Base-by-base conservation (phyloP, 139 green algal genomes). In the Chlorella sp. region DNA sequence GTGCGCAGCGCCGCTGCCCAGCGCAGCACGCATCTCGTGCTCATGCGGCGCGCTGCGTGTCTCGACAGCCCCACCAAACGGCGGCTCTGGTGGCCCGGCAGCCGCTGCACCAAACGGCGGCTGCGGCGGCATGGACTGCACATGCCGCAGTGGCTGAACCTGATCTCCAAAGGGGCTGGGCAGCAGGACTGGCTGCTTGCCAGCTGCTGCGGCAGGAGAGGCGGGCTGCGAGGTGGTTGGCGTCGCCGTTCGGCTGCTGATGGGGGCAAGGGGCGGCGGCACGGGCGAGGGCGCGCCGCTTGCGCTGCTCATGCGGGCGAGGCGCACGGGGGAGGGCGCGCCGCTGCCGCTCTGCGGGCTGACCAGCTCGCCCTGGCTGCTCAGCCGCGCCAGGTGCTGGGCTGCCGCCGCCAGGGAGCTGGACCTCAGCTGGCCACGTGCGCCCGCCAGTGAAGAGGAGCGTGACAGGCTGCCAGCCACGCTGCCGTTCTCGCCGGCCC, bases 331-430 rank as follows among this genome's bases (percentile, higher is more conserved):
- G 24, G 60, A 34, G 2, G 60, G 24, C 32, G 60, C 60, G 22
- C n/a, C 30, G 9, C 65, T 26, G 65, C 32, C 36, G 65, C 30
- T 34, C 65, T 43, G 32, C n/a, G 9, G 46, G 65, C 9, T 26
- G 65, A 38, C 30, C 65, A 54, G 2, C 62, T 19, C 19, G 17
- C 69, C 69, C 38, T 51, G 40, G 69, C 69, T 76, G 69, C 69
- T 28, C 40, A 54, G 5, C 24, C 40, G 44, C 7, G 58, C 32
- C 48, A 81, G 74, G n/a, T 81, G 48, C 34, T 36, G 48, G 20
- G 75, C 75, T 2, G 75, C 75, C 16, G 51, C 60, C 2, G 76
- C 76, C 76, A 82, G 76, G 26, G 56, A 73, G 38, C 14, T 30
- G 40, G 76, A 82, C 46, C 30, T 67, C 34, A 82, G 38, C 46